Evolutionary conservation across 1,284 basidiomycete species (phyloP), one percentile per base, ranked within the genome.

Genomic region (Schizopora paradoxa): DNA sequence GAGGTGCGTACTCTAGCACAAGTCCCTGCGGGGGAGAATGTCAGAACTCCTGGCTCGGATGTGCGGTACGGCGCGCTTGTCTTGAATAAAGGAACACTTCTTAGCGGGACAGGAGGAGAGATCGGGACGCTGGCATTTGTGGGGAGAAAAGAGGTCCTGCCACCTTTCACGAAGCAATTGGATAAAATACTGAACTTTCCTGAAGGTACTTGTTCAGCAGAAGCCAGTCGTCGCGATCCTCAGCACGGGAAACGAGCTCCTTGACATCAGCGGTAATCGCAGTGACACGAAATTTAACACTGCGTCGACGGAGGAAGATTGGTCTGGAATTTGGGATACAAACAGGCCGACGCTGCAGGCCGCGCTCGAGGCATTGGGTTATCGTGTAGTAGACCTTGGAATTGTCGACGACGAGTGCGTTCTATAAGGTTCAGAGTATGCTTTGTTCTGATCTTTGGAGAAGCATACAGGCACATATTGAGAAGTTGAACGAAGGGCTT

Each of bases 41-140:
- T 91, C 1, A 70, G 91, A 19, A 62, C 66, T 1, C 73, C 79
- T 0, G 91, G 88, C 5, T 86, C 84, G 5, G 91, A 94, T 60
- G 83, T 88, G 0, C 65, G 61, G 45, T 63, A 69, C 29, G 86
- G 82, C 4, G 83, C 86, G 48, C 60, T 84, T 13, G 88, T 87
- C 11, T 61, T 91, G 47, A 69, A 71, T 34, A 70, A 70, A 40
- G 82, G 84, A 1, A 76, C 81, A 18, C 62, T 78, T 21, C 66
- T 94, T 16, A 70, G 68, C 13, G 74, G 74, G 36, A 66, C 75
- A 5, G 91, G 91, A 2, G 91, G 91, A 1, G 91, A 94, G 58
- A 74, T 93, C n/a, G 91, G 90, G 4, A 85, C 90, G 1, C 61
- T 93, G 14, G 75, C 80, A 2, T 92, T 91, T 56, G 77, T 94